Evolutionary conservation across 805 yeast genomes (phyloP).

Genomic region (Wickerhamomyces bisporus): DNA sequence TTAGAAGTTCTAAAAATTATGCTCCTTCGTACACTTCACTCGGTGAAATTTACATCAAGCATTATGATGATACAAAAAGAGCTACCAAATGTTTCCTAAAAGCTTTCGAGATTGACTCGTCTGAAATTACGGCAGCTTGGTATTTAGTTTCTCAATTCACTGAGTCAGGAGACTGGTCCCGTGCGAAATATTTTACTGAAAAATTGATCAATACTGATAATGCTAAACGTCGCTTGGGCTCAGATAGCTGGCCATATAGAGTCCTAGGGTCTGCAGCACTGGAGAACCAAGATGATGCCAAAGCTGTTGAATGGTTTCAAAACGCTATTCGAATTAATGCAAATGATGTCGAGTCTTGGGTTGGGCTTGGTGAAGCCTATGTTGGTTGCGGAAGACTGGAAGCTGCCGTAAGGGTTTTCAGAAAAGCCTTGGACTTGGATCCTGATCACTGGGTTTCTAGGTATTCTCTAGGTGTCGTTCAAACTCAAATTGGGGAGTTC

Average conservation of each 20-base stretch:
- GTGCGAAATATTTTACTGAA: constrained; percentile 69
- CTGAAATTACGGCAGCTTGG: constrained; percentile 70
- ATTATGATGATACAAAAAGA: constrained; percentile 52
- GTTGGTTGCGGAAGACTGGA: constrained; percentile 76
- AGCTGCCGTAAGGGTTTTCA: constrained; percentile 81
- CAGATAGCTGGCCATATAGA: constrained; percentile 79
- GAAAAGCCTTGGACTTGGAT: constrained; percentile 52
- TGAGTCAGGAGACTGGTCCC: constrained; percentile 68
- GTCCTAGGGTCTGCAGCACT: constrained; percentile 76
- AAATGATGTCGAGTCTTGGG: constrained; percentile 76
- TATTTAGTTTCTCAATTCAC: constrained; percentile 70
- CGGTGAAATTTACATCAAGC: constrained; percentile 64
- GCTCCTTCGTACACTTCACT: constrained; percentile 81
- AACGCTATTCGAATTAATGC: constrained; percentile 68
- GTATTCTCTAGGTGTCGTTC: constrained; percentile 64
- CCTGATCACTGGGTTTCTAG: constrained; percentile 54
- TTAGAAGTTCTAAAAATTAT: constrained; percentile 56
- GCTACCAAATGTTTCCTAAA: constrained; percentile 84
- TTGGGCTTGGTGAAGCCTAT: constrained; percentile 97
- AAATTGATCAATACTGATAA: constrained; percentile 61
- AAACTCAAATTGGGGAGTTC: constrained; percentile 60
- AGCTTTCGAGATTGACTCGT: constrained; percentile 82
- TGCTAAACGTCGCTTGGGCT: constrained; percentile 44
- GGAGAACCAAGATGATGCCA: constrained; percentile 63
- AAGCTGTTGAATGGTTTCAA: constrained; percentile 88